Conservation (phyloP, 2,329 filamentous ascomycete species). For the Sarocladiaceae sp. region DNA sequence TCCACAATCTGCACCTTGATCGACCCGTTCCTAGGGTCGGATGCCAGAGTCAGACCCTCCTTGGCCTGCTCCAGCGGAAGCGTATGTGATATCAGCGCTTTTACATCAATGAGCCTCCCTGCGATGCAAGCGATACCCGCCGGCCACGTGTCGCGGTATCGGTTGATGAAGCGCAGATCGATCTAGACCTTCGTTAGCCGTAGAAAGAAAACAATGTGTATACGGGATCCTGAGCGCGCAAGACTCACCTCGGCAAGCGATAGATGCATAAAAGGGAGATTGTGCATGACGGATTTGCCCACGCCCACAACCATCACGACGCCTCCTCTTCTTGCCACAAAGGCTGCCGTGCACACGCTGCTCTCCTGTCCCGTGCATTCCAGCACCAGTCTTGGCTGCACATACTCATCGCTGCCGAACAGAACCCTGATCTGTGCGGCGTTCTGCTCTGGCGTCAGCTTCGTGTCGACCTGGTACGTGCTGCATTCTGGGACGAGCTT, state of each 20-base stretch:
- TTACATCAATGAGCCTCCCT: slow-evolving; percentile 54
- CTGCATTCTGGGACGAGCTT: slow-evolving; percentile 8
- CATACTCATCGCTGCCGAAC: slow-evolving; percentile 37
- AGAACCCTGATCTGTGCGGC: slow-evolving; percentile 7
- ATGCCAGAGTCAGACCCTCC: slow-evolving; percentile 31
- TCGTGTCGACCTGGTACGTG: slow-evolving; percentile 10
- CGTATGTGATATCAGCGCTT: slow-evolving; percentile 52
- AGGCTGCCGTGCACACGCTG: slow-evolving; percentile 50
- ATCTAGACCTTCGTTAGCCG: slow-evolving; percentile 41
- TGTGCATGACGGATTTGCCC: slow-evolving; percentile 53
- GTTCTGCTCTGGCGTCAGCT: slow-evolving; percentile 4
- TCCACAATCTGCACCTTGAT: slow-evolving; percentile 29
- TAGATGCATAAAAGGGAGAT: slow-evolving; percentile 61
- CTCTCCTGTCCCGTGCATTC: slow-evolving; percentile 63
- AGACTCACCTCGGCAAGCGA: slow-evolving; percentile 24
- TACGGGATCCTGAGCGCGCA: background rate
- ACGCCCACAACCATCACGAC: slow-evolving; percentile 60
- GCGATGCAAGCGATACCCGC: slow-evolving; percentile 54
- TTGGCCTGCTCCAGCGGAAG: slow-evolving; percentile 56
- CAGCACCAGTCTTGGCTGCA: slow-evolving; percentile 50
- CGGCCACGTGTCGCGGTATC: slow-evolving; percentile 65
- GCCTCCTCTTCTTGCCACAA: slow-evolving; percentile 50
- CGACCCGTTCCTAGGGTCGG: slow-evolving; percentile 25
- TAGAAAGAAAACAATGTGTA: background rate
- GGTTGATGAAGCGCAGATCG: slow-evolving; percentile 63